Evolutionary conservation across 257 asterid genomes (phyloP).

Genomic region (Forsythia viridissima): DNA sequence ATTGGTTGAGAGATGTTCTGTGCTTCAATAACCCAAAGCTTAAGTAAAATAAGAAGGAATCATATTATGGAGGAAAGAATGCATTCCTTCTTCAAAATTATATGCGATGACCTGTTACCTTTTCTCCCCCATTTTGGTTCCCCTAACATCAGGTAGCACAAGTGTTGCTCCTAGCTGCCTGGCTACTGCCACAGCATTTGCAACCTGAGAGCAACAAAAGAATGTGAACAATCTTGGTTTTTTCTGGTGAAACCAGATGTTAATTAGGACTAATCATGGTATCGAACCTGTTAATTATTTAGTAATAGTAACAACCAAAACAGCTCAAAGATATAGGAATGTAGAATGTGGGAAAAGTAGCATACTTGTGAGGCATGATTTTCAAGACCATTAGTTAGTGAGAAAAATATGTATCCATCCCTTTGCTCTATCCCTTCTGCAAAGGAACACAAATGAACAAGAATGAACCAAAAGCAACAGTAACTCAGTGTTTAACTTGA

Average conservation of each 20-base stretch:
- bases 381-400: constrained; percentile 54
- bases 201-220: constrained; percentile 38
- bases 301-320: neutral
- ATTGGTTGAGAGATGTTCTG: no score
- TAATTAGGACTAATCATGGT: no score
- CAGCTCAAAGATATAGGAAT: neutral
- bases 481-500: neutral
- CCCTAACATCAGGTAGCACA: constrained; percentile 57
- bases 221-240: neutral
- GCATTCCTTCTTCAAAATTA: no score
- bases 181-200: constrained; percentile 63
- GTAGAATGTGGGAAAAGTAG: neutral
- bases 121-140: constrained; percentile 31
- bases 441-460: neutral
- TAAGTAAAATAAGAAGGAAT: no score
- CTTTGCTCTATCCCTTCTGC: constrained; percentile 34
- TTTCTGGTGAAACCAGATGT: neutral
- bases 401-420: constrained; percentile 49
- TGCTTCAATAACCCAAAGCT: no score
- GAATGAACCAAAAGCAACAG: neutral
- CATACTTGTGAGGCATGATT: constrained; percentile 64
- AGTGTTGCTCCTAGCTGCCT: constrained; percentile 61
- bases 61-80: no score
- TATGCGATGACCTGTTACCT: constrained; percentile 28
- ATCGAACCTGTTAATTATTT: no score